Evolutionary conservation across 164 flowering plant genomes (phyloP), one percentile per base, ranked within the genome.

Genomic region (Berberis vulgaris): DNA sequence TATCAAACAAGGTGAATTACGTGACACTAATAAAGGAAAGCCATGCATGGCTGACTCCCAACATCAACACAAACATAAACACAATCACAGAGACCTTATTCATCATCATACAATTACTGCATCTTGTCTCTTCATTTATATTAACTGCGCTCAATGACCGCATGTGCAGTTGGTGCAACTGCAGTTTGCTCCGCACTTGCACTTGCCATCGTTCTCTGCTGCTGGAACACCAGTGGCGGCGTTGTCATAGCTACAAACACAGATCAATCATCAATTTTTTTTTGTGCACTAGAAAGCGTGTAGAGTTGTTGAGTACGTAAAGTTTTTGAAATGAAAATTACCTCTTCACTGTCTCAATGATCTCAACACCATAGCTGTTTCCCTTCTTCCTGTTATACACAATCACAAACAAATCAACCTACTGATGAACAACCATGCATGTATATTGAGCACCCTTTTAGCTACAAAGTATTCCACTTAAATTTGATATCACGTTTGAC

Each of bases 181-280:
- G 82, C 88, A 86, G 81, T 69, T 69, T 1, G 80, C 6, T 6
- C 91, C 89, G 68, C 89, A 86, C 81, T 82, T 82, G 86, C 96
- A 86, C 71, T 80, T 81, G 59, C 84, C 84, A 38, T 77, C 82
- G 49, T 78, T 12, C 85, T 82, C 87, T 2, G 74, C 80, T 8
- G 75, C 83, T 4, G 78, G 72, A 26, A 50, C 78, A 9, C 71
- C 79, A 74, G 75, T 60, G 11, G 39, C 63, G 40, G 69, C 63
- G 3, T 68, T 38, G 57, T 69, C 73, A 68, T 61, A 76, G 82
- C 84, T 83, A 83, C 76, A 68, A 61, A 59, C 26, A 63, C 39
- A 60, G 5, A 2, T 4, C 60, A 57, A 41, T 3, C 9, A 11
- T 5, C 12, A 6, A 41, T 3, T 3, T 2, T 7, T 3, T 59